Percentiles rank a stretch among this genome's conserved stretches.
phyloP scores from a whole-genome alignment of 768 basidiomycete genomes.

The Xerocomellus amylosporus region DNA sequence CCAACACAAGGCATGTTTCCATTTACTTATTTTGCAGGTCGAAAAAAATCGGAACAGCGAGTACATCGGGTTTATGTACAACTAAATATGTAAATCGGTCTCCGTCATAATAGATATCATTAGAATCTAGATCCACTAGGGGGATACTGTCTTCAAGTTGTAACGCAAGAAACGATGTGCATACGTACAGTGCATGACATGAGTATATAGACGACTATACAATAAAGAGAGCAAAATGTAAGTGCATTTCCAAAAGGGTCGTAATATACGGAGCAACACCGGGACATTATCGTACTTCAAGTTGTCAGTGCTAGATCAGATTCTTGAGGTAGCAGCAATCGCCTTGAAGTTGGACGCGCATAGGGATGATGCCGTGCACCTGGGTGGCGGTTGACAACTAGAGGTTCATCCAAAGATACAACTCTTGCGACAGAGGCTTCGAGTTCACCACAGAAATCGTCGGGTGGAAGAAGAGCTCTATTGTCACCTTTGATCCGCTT shows the following conservation, averaged over 20 bases:
- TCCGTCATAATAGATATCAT: neutral
- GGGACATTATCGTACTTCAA: neutral
- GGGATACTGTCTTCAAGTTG: neutral
- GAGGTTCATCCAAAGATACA: conserved; percentile 16
- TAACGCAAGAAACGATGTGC: neutral
- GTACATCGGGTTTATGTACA: neutral
- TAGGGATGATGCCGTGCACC: conserved; percentile 20
- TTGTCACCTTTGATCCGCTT: conserved; percentile 7
- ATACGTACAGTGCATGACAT: neutral
- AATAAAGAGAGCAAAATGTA: neutral
- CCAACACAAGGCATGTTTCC: neutral
- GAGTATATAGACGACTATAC: neutral
- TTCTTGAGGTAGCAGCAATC: conserved; percentile 21
- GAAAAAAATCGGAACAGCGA: neutral
- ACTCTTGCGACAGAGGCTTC: neutral
- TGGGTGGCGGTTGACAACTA: neutral
- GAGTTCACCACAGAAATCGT: conserved; percentile 7
- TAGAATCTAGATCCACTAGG: neutral
- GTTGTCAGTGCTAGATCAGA: neutral
- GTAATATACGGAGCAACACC: neutral
- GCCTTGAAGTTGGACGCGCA: conserved; percentile 10
- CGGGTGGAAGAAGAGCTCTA: conserved; percentile 15
- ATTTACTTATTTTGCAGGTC: neutral
- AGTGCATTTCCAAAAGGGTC: neutral
- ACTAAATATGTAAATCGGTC: neutral